A percentile compares a stretch with the other conserved stretches of the same genome.
Conservation (phyloP, 805 yeast species). For the Candida coleopterorum region DNA sequence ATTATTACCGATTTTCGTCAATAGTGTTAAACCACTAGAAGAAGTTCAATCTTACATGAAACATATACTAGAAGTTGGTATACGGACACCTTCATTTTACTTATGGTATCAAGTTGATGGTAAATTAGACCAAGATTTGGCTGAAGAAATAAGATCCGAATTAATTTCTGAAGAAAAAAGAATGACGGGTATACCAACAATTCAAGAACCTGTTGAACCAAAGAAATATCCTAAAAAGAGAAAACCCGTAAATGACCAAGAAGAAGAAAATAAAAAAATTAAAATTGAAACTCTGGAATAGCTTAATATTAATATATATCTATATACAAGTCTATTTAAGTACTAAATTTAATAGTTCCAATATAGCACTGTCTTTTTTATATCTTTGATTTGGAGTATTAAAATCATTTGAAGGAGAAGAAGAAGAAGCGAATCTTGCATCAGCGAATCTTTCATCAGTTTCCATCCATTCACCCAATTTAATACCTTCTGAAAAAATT, state of each 20-base stretch:
- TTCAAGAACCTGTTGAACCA: conserved; percentile 12
- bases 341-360: conserved; percentile 24
- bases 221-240: conserved; percentile 25
- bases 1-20: conserved; percentile 57
- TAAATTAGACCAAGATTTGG: conserved; percentile 58
- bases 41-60: conserved; percentile 61
- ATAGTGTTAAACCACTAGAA: conserved; percentile 58
- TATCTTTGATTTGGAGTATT: conserved; percentile 32
- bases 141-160: conserved; percentile 58
- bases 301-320: too few relatives aligned
- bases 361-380: conserved; percentile 18
- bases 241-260: conserved; percentile 24
- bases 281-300: conserved; percentile 11
- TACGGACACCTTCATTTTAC: conserved; percentile 54
- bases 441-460: conserved; percentile 20
- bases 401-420: too few relatives aligned
- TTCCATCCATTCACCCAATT: conserved; percentile 36
- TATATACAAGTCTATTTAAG: conserved; percentile 11
- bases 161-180: conserved; percentile 51
- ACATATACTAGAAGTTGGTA: conserved; percentile 53
- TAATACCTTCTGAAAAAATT: conserved; percentile 36
- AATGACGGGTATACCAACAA: conserved; percentile 29
- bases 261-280: conserved; percentile 10
- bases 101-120: conserved; percentile 87
- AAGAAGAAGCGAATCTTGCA: too few relatives aligned